Conservation (phyloP, 164 flowering plant species). For the Magnolia kwangsiensis region DNA sequence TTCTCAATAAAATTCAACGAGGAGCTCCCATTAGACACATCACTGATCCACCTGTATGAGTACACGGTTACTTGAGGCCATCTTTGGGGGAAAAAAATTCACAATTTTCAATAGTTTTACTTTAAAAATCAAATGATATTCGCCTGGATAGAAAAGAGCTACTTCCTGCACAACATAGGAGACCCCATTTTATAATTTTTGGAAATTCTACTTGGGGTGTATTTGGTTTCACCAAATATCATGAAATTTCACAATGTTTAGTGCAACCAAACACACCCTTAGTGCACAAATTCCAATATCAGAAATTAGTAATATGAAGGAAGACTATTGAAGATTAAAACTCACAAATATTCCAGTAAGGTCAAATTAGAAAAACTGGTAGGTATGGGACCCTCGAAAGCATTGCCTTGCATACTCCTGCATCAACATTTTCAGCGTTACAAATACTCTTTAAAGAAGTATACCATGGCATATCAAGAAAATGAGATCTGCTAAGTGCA, state of each 20-base stretch:
- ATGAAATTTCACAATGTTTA: no score
- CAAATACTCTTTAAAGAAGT: background rate
- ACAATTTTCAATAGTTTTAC: background rate
- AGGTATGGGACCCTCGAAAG: slow-evolving; percentile 77
- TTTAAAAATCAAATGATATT: no score
- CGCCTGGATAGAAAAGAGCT: no score
- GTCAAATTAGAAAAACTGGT: slow-evolving; percentile 50
- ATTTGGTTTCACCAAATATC: no score
- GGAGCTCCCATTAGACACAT: slow-evolving; percentile 50
- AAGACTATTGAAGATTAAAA: background rate
- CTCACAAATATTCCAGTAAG: slow-evolving; percentile 61
- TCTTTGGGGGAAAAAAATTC: background rate
- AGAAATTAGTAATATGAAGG: no score
- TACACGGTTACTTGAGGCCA: slow-evolving; percentile 7
- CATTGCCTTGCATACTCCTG: slow-evolving; percentile 74
- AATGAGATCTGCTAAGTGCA: background rate
- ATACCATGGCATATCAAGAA: no score
- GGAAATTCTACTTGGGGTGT: no score
- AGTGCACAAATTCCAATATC: no score
- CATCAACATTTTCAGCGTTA: slow-evolving; percentile 8
- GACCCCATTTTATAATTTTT: no score
- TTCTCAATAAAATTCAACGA: slow-evolving; percentile 39
- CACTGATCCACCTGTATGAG: slow-evolving; percentile 58
- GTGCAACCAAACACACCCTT: no score
- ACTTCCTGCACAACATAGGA: no score